Percentiles rank a stretch among this genome's conserved stretches.
phyloP scores from a whole-genome alignment of 805 yeast species.

The Schizosaccharomyces pombe region DNA sequence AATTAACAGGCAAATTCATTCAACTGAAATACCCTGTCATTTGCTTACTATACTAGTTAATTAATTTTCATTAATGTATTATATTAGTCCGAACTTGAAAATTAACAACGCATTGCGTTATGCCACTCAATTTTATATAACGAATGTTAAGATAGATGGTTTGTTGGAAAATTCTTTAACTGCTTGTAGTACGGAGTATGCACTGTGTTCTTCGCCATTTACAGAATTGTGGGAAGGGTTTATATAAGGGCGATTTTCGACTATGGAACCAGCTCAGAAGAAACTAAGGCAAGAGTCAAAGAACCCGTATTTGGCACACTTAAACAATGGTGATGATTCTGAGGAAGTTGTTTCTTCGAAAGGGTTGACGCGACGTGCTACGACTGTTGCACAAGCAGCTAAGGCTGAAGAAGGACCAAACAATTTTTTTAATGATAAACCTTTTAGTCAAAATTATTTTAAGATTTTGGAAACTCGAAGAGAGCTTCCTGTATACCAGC shows the following conservation, averaged over 20 bases:
- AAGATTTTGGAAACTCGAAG: constrained; percentile 60
- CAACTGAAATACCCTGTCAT: too few relatives aligned
- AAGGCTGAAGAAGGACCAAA: constrained; percentile 22
- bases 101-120: too few relatives aligned
- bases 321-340: constrained; percentile 9
- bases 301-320: constrained; percentile 16
- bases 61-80: too few relatives aligned
- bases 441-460: constrained; percentile 41
- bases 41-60: too few relatives aligned
- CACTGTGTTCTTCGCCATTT: background rate
- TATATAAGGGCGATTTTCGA: too few relatives aligned
- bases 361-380: constrained; percentile 12
- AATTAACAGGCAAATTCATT: too few relatives aligned
- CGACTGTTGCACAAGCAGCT: constrained; percentile 16
- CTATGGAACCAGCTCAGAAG: background rate
- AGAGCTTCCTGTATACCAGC: constrained; percentile 81
- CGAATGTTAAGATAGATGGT: too few relatives aligned
- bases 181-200: too few relatives aligned
- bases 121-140: too few relatives aligned
- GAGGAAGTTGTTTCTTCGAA: constrained; percentile 3
- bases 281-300: background rate
- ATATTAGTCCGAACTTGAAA: too few relatives aligned
- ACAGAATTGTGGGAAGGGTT: too few relatives aligned
- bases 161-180: too few relatives aligned
- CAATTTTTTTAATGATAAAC: constrained; percentile 63